Percentiles rank a stretch among this genome's conserved stretches.
phyloP scores from a whole-genome alignment of 257 asterid species.

The Solanum pimpinellifolium region DNA sequence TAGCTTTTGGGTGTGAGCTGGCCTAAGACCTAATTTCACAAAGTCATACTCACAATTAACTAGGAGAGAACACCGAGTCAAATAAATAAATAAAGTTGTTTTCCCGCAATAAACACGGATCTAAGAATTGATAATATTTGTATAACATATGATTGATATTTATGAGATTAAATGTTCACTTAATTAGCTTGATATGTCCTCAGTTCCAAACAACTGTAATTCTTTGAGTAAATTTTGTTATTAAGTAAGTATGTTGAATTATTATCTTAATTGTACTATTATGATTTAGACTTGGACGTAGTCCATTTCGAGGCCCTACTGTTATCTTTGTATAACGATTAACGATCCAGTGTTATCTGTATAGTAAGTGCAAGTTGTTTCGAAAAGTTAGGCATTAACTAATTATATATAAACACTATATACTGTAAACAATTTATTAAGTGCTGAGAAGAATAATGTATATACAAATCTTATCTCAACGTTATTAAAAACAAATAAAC shows the following conservation, averaged over 20 bases:
- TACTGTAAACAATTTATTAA: background rate
- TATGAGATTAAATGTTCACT: background rate
- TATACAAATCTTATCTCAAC: accelerated
- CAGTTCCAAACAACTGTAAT: background rate
- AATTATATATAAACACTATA: background rate
- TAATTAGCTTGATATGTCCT: background rate
- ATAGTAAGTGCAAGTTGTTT: background rate
- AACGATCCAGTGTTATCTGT: background rate
- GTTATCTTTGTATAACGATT: background rate
- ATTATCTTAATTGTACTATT: background rate
- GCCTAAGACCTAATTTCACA: too few relatives aligned
- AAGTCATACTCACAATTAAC: background rate
- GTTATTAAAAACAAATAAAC: too few relatives aligned
- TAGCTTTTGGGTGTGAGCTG: too few relatives aligned
- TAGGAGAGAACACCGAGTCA: background rate
- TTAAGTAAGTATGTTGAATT: background rate
- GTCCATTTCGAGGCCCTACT: background rate
- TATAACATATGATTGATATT: background rate
- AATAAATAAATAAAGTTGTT: background rate
- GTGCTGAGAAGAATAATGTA: too few relatives aligned
- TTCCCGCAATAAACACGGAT: background rate
- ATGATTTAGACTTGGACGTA: background rate
- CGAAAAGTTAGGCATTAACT: background rate
- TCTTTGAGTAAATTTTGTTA: background rate
- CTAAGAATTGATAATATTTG: background rate